Evolutionary conservation across 352 stramenopile species (phyloP), one percentile per base, ranked within the genome.

Genomic region (Aphanomyces stellatus): DNA sequence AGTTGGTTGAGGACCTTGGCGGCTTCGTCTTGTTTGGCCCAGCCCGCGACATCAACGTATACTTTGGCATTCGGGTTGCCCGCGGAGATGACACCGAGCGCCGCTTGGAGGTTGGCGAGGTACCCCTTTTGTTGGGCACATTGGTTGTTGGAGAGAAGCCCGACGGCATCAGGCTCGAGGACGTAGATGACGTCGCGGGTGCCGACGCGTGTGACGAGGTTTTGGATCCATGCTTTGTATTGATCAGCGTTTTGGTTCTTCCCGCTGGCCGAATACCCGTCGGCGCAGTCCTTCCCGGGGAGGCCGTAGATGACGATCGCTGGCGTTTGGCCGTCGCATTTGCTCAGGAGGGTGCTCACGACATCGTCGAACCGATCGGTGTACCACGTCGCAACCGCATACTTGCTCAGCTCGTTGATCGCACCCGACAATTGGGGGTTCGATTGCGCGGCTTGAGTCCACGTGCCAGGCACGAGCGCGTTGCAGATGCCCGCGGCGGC

Each of bases 231-330:
- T 1, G 35, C 25, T 43, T 70, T 60, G 69, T 77, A 77, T 42
- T 71, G 62, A 13, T 63, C 51, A 15, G 67, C 49, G 69, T 75
- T 71, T 31, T 72, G 66, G 68, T 75, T 77, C 31, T 4, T 56
- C 7, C 72, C 72, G 25, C 27, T 24, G 3, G 69, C 72, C 28
- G 81, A 89, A 30, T 84, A 80, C 11, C 77, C 76, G 33, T 71
- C 76, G 34, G 75, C 74, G 59, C 81, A 90, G 72, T 90, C 79
- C 61, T 90, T 88, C 62, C 83, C 65, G 1, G 81, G 81, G 17
- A 90, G 71, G 13, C 81, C 81, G 61, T 90, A 90, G 42, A 90
- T 77, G 2, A 82, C 78, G 48, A 88, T 63, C 2, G 69, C 69
- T 1, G 76, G 74, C 34, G 27, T 30, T 33, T 57, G 25, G 60